phyloP scores from a whole-genome alignment of 148 eudicot genomes.

The Selenicereus undatus region DNA sequence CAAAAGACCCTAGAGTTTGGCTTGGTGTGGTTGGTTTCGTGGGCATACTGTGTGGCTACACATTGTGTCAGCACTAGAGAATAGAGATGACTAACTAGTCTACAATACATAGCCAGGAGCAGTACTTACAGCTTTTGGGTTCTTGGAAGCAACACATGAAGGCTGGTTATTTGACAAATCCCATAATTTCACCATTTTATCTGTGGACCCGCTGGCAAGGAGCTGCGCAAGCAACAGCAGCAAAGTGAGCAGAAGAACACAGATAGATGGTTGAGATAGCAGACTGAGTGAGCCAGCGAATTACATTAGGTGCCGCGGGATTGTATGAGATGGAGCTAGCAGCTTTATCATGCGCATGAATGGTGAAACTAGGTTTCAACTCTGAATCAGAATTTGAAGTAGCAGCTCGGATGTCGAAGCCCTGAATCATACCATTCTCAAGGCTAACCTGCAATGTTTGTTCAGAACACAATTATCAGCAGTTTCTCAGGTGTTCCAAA shows the following conservation, averaged over 20 bases:
- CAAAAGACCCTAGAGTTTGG: too few species aligned
- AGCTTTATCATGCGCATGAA: slow-evolving; percentile 94
- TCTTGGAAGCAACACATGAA: slow-evolving; percentile 64
- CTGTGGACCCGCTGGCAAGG: slow-evolving; percentile 82
- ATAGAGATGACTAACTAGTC: neutral
- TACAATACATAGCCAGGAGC: neutral
- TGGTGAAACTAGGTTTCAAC: slow-evolving; percentile 62
- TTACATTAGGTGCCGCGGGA: slow-evolving; percentile 64
- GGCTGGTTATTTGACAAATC: slow-evolving; percentile 72
- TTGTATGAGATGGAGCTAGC: slow-evolving; percentile 72
- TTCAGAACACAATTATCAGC: neutral
- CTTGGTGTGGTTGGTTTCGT: too few species aligned
- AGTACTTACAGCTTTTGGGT: slow-evolving; percentile 76
- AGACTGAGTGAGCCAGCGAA: neutral
- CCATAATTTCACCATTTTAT: slow-evolving; percentile 85
- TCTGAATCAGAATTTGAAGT: slow-evolving; percentile 50
- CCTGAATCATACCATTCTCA: slow-evolving; percentile 71
- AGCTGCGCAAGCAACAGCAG: slow-evolving; percentile 37
- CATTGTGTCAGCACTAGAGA: neutral
- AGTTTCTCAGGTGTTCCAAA: neutral
- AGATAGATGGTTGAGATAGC: slow-evolving; percentile 3
- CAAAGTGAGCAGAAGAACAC: slow-evolving; percentile 16
- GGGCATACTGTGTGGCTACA: neutral
- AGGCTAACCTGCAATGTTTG: slow-evolving; percentile 67
- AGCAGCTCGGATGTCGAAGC: slow-evolving; percentile 77